Conservation (phyloP, 805 yeast genomes). For the Suhomyces sp. region DNA sequence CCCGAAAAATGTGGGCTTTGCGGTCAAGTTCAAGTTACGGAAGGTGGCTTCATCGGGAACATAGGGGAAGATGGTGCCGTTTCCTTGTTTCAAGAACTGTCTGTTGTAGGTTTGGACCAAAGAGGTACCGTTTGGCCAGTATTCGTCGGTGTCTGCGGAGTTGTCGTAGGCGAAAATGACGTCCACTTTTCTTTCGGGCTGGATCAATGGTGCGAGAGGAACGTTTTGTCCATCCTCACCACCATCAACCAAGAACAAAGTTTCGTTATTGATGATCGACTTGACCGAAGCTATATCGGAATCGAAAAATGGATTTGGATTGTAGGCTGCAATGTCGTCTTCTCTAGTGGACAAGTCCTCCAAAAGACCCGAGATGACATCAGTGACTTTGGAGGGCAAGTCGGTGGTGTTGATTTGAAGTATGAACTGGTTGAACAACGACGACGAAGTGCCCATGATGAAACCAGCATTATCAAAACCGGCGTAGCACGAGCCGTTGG, state of each 20-base stretch:
- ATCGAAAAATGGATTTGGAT: slow-evolving; percentile 41
- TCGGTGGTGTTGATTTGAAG: slow-evolving; percentile 16
- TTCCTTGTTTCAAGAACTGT: slow-evolving; percentile 42
- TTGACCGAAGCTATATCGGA: slow-evolving; percentile 28
- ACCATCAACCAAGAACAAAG: slow-evolving; percentile 67
- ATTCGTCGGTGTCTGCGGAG: slow-evolving; percentile 57
- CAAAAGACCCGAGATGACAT: slow-evolving; percentile 22
- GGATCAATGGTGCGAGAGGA: slow-evolving; percentile 64
- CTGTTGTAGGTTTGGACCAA: slow-evolving; percentile 54
- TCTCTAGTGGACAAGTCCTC: slow-evolving; percentile 43
- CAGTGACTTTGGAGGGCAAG: slow-evolving; percentile 15
- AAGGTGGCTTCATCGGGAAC: slow-evolving; percentile 22
- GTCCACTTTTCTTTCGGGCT: slow-evolving; percentile 60
- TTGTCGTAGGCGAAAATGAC: slow-evolving; percentile 63
- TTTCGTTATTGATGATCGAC: slow-evolving; percentile 37
- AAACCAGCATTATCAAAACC: slow-evolving; percentile 28
- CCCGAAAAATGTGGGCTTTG: slow-evolving; percentile 27
- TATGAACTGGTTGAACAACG: slow-evolving; percentile 24
- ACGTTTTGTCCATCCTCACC: slow-evolving; percentile 75
- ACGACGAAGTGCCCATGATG: slow-evolving; percentile 24
- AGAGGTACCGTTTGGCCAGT: slow-evolving; percentile 70
- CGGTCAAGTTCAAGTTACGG: slow-evolving; percentile 27
- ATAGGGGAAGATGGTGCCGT: slow-evolving; percentile 24
- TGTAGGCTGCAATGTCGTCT: slow-evolving; percentile 22
- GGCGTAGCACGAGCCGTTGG: slow-evolving; percentile 17